Conservation (phyloP, 2,329 filamentous ascomycete species). For the Penicillium thymicola region DNA sequence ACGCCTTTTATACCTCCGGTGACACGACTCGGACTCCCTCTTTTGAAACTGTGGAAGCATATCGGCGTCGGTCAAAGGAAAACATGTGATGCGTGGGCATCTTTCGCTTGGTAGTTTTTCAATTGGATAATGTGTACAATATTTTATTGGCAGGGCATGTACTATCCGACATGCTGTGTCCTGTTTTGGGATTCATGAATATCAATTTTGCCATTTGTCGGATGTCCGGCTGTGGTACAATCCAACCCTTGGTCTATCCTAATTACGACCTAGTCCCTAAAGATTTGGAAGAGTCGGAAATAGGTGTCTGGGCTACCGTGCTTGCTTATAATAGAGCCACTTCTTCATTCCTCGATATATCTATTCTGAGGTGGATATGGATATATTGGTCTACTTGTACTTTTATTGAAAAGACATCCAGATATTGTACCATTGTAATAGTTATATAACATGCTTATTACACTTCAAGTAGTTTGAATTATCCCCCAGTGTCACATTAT, state of each 20-base stretch:
- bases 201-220: slow-evolving; percentile 20
- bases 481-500: too few species aligned
- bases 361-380: too few species aligned
- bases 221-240: slow-evolving; percentile 6
- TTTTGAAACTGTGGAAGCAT: slow-evolving; percentile 15
- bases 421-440: too few species aligned
- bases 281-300: background rate
- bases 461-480: too few species aligned
- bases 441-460: too few species aligned
- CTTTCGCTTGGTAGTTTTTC: slow-evolving; percentile 13
- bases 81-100: slow-evolving; percentile 9
- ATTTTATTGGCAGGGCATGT: slow-evolving; percentile 15
- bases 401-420: too few species aligned
- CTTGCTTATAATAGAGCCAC: background rate
- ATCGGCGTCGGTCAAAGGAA: slow-evolving; percentile 20
- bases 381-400: too few species aligned
- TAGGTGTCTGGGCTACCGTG: background rate
- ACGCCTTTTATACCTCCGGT: slow-evolving; percentile 8
- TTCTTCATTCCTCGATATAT: background rate
- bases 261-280: background rate
- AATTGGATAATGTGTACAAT: slow-evolving; percentile 23
- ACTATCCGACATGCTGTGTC: slow-evolving; percentile 6
- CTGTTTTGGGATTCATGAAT: slow-evolving; percentile 19
- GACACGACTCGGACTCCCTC: slow-evolving; percentile 10
- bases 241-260: background rate